Percentiles rank a stretch among this genome's conserved stretches.
Evolutionary conservation across 2,329 filamentous ascomycete genomes (phyloP).

Genomic region (Xylaria sp.): DNA sequence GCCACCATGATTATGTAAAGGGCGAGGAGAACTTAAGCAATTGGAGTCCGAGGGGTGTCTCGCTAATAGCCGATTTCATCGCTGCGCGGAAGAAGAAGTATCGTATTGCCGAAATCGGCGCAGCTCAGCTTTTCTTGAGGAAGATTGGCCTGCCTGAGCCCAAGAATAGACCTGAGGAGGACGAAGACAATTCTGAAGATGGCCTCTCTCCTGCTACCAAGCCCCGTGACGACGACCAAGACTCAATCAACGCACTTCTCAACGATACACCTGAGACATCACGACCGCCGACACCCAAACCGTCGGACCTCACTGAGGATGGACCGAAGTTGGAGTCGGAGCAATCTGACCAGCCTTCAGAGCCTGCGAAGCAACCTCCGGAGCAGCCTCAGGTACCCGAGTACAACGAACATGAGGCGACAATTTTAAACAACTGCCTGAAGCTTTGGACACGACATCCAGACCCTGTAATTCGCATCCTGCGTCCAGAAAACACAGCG

Average conservation of each 20-base stretch:
- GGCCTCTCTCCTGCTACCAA: constrained; percentile 39
- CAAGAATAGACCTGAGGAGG: constrained; percentile 35
- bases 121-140: constrained; percentile 67
- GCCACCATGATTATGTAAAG: constrained; percentile 92
- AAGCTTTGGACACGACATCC: constrained; percentile 67
- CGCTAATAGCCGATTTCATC: constrained; percentile 87
- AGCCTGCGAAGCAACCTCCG: constrained; percentile 4
- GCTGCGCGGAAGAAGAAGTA: constrained; percentile 71
- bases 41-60: constrained; percentile 90
- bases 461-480: constrained; percentile 57
- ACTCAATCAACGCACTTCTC: constrained; percentile 61
- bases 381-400: constrained; percentile 39
- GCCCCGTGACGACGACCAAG: constrained; percentile 45
- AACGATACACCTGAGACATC: constrained; percentile 60
- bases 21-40: constrained; percentile 84
- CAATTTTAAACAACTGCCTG: constrained; percentile 59
- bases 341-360: constrained; percentile 19
- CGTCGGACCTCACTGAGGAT: constrained; percentile 22
- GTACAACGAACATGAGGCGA: constrained; percentile 50
- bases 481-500: constrained; percentile 64
- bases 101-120: constrained; percentile 79
- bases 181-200: constrained; percentile 43
- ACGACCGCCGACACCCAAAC: constrained; percentile 40
- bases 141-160: constrained; percentile 56
- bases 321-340: constrained; percentile 28